These are phyloP conservation scores for Geranomyces variabilis DNA, from an alignment of 192 early-diverging fungal genomes.

Conservation along the genomic window DNA sequence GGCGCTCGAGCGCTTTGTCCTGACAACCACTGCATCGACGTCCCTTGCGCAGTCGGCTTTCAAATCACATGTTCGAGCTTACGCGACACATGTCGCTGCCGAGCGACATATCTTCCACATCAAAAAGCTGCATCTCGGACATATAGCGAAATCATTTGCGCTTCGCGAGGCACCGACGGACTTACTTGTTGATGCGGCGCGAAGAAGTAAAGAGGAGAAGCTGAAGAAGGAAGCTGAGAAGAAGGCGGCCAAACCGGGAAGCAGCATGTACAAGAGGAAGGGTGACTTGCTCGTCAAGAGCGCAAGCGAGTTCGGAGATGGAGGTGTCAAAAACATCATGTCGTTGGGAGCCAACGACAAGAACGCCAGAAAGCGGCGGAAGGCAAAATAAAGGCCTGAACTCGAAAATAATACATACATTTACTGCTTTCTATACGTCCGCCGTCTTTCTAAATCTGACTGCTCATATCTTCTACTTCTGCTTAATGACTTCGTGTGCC, in stretches of 20 bases:
- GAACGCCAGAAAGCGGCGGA: slow-evolving; percentile 14
- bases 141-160: slow-evolving; percentile 96
- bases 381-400: slow-evolving; percentile 2
- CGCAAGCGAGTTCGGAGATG: slow-evolving; percentile 49
- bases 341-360: slow-evolving; percentile 13
- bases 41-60: slow-evolving; percentile 68
- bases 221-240: slow-evolving; percentile 26
- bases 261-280: slow-evolving; percentile 38
- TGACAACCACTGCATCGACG: slow-evolving; percentile 40
- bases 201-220: slow-evolving; percentile 22
- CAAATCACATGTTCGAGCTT: slow-evolving; percentile 86
- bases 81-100: slow-evolving; percentile 84
- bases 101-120: slow-evolving; percentile 95
- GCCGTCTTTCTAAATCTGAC: too few relatives aligned
- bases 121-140: slow-evolving; percentile 92
- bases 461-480: neutral
- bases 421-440: too few relatives aligned
- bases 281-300: slow-evolving; percentile 29
- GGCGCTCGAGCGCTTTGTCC: slow-evolving; percentile 74
- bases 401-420: too few relatives aligned
- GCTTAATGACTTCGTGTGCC: slow-evolving; percentile 25
- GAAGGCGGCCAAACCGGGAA: slow-evolving; percentile 27
- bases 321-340: slow-evolving; percentile 29
- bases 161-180: slow-evolving; percentile 82
- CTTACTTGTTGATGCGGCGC: slow-evolving; percentile 16